Percentiles rank a stretch among this genome's conserved stretches.
Conservation (phyloP, 371 early-diverging fungal species). For the Mucor saturninus region DNA sequence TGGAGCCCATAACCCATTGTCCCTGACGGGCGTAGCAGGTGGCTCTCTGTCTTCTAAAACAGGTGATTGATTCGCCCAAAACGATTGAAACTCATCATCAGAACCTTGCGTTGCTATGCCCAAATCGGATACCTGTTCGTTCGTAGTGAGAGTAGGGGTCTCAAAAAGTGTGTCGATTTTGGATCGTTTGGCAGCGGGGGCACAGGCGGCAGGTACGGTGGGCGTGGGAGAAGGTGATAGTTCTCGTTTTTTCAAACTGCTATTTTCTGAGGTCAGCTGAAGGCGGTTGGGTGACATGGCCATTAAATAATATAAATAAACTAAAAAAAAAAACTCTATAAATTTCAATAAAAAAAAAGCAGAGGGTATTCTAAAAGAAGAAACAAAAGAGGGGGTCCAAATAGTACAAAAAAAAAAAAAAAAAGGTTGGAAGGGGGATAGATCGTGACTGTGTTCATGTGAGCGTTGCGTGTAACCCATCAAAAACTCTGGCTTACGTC, state of each 20-base stretch:
- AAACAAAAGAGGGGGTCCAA: neutral
- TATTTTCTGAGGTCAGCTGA: neutral
- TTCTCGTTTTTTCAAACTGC: neutral
- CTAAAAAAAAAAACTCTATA: neutral
- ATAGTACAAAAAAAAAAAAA: neutral
- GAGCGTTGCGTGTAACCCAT: neutral
- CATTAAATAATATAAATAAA: neutral
- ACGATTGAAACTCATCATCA: slow-evolving; percentile 5
- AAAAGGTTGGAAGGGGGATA: neutral
- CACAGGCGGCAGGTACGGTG: neutral
- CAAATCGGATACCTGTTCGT: neutral
- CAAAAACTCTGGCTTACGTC: too few relatives aligned
- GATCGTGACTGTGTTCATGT: neutral
- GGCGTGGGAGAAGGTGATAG: neutral
- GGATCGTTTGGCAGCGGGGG: slow-evolving; percentile 3
- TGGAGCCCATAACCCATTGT: neutral
- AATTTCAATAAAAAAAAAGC: neutral
- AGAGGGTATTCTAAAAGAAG: neutral
- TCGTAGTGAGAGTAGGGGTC: slow-evolving; percentile 2
- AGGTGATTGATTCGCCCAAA: slow-evolving; percentile 10
- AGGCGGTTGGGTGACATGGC: neutral
- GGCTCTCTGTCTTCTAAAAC: slow-evolving; percentile 7
- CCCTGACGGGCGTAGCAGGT: slow-evolving; percentile 4
- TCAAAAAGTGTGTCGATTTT: slow-evolving; percentile 15
- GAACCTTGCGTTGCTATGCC: neutral